These are phyloP conservation scores for Blastomyces silverae DNA, from an alignment of 2,329 filamentous ascomycete species.

Conservation along the genomic window DNA sequence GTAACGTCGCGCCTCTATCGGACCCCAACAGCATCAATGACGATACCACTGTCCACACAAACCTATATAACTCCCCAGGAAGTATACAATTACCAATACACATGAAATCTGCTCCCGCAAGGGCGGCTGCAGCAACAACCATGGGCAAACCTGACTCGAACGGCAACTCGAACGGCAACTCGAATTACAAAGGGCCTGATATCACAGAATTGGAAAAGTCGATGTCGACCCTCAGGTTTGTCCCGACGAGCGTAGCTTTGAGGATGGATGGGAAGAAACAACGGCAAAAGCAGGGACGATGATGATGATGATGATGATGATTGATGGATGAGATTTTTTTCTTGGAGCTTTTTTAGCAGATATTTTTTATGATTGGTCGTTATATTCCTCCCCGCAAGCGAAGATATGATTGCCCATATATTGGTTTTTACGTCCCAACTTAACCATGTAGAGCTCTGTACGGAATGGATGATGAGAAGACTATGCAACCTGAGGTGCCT, in stretches of 20 bases:
- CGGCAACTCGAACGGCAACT: background rate
- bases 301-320: background rate
- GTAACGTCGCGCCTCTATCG: background rate
- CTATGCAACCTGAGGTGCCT: background rate
- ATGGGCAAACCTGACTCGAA: background rate
- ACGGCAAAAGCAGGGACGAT: background rate
- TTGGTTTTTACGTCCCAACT: background rate
- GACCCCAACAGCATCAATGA: background rate
- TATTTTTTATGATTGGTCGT: background rate
- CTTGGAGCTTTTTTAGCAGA: background rate
- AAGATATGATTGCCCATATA: background rate
- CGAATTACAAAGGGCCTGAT: conserved; percentile 25
- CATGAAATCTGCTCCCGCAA: background rate
- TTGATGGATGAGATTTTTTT: background rate
- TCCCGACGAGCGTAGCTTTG: conserved; percentile 38
- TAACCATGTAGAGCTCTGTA: background rate
- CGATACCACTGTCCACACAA: background rate
- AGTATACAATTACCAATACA: conserved; percentile 2
- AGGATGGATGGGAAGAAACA: conserved; percentile 24
- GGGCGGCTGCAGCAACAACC: background rate
- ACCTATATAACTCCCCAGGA: background rate
- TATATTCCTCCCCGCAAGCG: background rate
- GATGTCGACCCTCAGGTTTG: conserved; percentile 42
- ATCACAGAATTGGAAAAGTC: conserved; percentile 38
- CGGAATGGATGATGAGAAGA: background rate